Base-by-base conservation (phyloP, 495 filamentous ascomycete species). In the Lophium mytilinum region DNA sequence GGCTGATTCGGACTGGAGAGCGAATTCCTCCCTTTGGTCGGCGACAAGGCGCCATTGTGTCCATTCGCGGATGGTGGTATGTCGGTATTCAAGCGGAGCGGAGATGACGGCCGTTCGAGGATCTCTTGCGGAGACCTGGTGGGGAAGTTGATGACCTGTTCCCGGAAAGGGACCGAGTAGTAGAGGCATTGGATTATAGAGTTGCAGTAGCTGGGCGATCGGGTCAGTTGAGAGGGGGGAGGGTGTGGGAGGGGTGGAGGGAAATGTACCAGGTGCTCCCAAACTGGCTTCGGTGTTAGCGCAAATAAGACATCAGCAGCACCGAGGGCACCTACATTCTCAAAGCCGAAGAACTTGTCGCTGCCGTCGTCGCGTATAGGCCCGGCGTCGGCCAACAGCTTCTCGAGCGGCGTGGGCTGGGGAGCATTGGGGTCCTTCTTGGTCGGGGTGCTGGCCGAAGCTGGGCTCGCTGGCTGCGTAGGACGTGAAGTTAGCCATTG, bases 271-370 rank as follows among this genome's bases (percentile, higher is more conserved):
- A 98, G 64, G 93, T 98, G 65, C 95, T 97, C 61, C 93, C 93
- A 73, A 92, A 95, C 90, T 97, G 35, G 41, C 21, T 12, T 43
- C 56, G 51, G 50, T 36, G 50, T 57, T 71, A 63, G 60, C 58
- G 71, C 24, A 30, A 30, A 30, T 30, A 30, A 30, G 24, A 30
- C 24, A 30, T 30, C 24, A 30, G 24, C 24, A 30, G 24, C 24
- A 30, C 24, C 24, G 24, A 30, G 37, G 49, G 11, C 14, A 72
- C 88, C 78, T 77, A 96, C 90, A 75, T 98, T 98, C 72, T 97
- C 93, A 77, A 97, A 84, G 3, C 94, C 93, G 76, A 92, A 97
- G 73, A 95, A 97, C 76, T 96, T 96, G 73, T 98, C 93, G 70
- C 87, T 96, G 18, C 94, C 93, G 76, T 98, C 91, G 37, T 75